A percentile compares a stretch with the other conserved stretches of the same genome.
phyloP scores from a whole-genome alignment of 768 basidiomycete genomes.

The Agaricus subrufescens region DNA sequence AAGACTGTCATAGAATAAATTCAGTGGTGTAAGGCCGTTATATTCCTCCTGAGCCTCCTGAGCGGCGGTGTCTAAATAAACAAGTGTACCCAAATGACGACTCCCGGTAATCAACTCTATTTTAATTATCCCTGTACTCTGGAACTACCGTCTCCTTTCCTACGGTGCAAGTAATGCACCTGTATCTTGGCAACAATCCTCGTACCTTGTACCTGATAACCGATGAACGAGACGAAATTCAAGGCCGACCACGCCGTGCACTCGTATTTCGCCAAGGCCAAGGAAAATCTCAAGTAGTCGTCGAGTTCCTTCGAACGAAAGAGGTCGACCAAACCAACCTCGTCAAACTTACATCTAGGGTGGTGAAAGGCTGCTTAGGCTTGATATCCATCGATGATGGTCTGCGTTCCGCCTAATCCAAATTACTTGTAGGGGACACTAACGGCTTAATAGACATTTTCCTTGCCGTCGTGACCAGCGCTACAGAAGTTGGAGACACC shows the following conservation, averaged over 20 bases:
- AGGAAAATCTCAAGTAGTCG: slow-evolving; percentile 61
- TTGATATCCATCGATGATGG: slow-evolving; percentile 71
- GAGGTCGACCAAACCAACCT: slow-evolving; percentile 65
- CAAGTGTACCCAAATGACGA: neutral
- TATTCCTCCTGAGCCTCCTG: neutral
- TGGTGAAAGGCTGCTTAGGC: slow-evolving; percentile 82
- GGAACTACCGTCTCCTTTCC: slow-evolving; percentile 1
- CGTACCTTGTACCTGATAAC: slow-evolving; percentile 73
- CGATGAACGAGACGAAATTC: slow-evolving; percentile 57
- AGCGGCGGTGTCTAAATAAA: neutral
- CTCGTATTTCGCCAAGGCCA: slow-evolving; percentile 70
- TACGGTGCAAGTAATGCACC: slow-evolving; percentile 47
- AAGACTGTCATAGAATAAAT: too few relatives aligned
- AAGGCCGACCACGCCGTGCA: slow-evolving; percentile 55
- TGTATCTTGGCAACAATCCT: slow-evolving; percentile 66
- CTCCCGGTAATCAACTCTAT: neutral
- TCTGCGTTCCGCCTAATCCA: slow-evolving; percentile 21
- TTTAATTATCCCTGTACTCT: neutral
- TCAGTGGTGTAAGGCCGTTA: neutral
- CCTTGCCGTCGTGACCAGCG: slow-evolving; percentile 73
- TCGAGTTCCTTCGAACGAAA: slow-evolving; percentile 76
- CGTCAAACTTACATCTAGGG: slow-evolving; percentile 62
- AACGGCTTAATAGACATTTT: slow-evolving; percentile 62
- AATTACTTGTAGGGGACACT: neutral
- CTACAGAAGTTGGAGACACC: slow-evolving; percentile 71